Percentiles rank a stretch among this genome's conserved stretches.
Conservation (phyloP, 768 basidiomycete species). For the Xanthoconium purpureum region DNA sequence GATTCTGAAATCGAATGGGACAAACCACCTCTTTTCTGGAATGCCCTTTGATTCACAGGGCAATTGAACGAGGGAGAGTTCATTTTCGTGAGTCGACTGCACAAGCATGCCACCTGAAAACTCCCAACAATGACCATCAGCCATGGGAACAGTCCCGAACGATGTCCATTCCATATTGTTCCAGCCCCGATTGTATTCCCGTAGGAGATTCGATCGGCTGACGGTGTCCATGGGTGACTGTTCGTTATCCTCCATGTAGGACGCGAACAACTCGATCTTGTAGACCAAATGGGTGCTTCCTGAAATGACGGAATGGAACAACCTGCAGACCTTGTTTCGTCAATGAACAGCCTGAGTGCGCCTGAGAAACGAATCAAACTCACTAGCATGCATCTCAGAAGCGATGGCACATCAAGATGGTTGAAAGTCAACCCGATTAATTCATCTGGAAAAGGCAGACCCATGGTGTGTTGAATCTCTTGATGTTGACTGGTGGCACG, state of each 20-base stretch:
- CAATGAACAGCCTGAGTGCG: neutral
- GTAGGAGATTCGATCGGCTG: conserved; percentile 26
- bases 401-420: conserved; percentile 29
- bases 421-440: conserved; percentile 23
- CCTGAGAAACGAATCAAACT: neutral
- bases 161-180: conserved; percentile 22
- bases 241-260: conserved; percentile 26
- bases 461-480: conserved; percentile 7
- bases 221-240: conserved; percentile 17
- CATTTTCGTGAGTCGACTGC: conserved; percentile 19
- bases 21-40: conserved; percentile 26
- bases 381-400: conserved; percentile 29
- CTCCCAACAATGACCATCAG: conserved; percentile 31
- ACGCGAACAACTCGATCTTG: conserved; percentile 30
- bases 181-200: conserved; percentile 30
- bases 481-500: neutral
- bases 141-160: conserved; percentile 10
- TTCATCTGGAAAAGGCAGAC: conserved; percentile 30
- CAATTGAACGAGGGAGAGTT: conserved; percentile 26
- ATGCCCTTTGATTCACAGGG: conserved; percentile 33
- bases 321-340: conserved; percentile 29
- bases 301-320: conserved; percentile 28
- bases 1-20: conserved; percentile 25
- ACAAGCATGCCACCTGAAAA: conserved; percentile 35
- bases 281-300: conserved; percentile 27